Percentiles rank a stretch among this genome's conserved stretches.
These are phyloP conservation scores for Colletotrichum abscissum DNA, from an alignment of 2,329 filamentous ascomycete species.

Conservation along the genomic window DNA sequence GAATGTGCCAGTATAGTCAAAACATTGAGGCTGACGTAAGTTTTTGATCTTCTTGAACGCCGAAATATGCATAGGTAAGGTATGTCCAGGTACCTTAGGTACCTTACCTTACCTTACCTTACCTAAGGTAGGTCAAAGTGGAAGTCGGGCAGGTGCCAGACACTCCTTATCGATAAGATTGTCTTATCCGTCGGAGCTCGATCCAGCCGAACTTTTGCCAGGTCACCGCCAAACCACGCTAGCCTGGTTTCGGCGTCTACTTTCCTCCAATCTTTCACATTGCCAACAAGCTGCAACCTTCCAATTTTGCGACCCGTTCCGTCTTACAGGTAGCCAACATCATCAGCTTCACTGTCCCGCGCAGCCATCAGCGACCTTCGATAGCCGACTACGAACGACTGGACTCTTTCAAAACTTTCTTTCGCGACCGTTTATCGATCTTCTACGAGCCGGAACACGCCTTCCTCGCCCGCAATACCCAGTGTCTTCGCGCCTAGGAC, in stretches of 20 bases:
- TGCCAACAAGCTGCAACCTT: conserved; percentile 27
- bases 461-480: not conserved
- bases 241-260: conserved; percentile 31
- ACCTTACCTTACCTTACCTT: no score
- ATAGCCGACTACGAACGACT: not conserved
- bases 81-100: no score
- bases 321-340: not conserved
- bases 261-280: conserved; percentile 31
- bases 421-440: not conserved
- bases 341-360: conserved; percentile 3
- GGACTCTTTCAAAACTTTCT: not conserved
- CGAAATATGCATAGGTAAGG: no score
- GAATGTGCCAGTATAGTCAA: no score
- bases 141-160: no score
- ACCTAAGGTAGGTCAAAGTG: no score
- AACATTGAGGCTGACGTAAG: no score
- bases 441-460: not conserved
- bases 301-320: conserved; percentile 13
- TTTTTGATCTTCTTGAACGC: no score
- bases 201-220: conserved; percentile 26
- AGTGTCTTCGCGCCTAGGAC: conserved; percentile 26
- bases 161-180: not conserved
- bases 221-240: conserved; percentile 27
- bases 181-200: not conserved
- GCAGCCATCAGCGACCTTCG: conserved; percentile 12